phyloP scores from a whole-genome alignment of 2,329 filamentous ascomycete species.

The Colletotrichum sp. region DNA sequence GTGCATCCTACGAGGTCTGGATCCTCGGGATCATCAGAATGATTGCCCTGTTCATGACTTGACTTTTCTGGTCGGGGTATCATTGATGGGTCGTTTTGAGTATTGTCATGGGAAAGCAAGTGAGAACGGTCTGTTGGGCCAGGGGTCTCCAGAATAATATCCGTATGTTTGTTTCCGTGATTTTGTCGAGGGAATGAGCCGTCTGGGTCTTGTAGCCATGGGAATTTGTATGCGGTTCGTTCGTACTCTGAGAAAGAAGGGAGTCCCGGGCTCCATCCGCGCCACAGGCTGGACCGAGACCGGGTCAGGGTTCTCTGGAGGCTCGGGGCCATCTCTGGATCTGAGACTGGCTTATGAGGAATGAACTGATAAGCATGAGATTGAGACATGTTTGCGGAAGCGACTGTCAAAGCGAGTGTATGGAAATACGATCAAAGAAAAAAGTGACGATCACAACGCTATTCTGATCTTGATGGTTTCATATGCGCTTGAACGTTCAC shows the following conservation, averaged over 20 bases:
- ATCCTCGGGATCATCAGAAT: slow-evolving; percentile 18
- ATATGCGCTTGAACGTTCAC: background rate
- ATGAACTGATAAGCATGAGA: background rate
- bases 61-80: background rate
- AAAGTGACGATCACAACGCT: background rate
- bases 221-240: slow-evolving; percentile 31
- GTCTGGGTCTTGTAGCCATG: slow-evolving; percentile 26
- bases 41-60: background rate
- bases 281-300: slow-evolving; percentile 33
- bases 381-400: slow-evolving; percentile 1
- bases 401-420: slow-evolving; percentile 10
- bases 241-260: slow-evolving; percentile 30
- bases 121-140: background rate
- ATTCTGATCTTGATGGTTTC: background rate
- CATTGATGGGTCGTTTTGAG: background rate
- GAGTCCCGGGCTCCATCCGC: slow-evolving; percentile 30
- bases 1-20: slow-evolving; percentile 26
- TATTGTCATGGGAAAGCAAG: background rate
- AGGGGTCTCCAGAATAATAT: background rate
- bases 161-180: background rate
- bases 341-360: slow-evolving; percentile 13
- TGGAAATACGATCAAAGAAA: background rate
- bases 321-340: background rate
- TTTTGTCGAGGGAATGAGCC: background rate
- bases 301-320: slow-evolving; percentile 3